These are phyloP conservation scores for Cutaneotrichosporon mucoides DNA, from an alignment of 1,284 basidiomycete species.

Conservation along the genomic window DNA sequence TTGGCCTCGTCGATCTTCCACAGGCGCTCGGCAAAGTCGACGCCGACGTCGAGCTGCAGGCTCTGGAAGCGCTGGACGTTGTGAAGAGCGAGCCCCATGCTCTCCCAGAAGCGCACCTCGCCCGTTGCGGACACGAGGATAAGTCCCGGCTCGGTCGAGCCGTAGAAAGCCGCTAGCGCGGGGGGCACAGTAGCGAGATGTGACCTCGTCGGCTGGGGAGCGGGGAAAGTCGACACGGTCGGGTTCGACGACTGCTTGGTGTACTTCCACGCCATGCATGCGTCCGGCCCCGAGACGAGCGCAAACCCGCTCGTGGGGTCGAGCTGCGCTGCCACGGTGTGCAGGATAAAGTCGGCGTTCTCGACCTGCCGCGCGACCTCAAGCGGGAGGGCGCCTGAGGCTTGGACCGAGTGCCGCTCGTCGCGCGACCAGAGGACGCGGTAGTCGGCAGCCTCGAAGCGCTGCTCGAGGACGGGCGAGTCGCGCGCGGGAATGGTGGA, in stretches of 20 bases:
- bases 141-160: constrained; percentile 48
- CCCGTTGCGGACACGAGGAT: constrained; percentile 46
- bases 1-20: constrained; percentile 36
- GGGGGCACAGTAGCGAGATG: constrained; percentile 30
- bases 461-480: not conserved
- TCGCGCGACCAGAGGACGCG: constrained; percentile 36
- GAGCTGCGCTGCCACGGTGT: constrained; percentile 39
- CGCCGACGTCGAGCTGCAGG: constrained; percentile 33
- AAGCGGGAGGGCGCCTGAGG: constrained; percentile 32
- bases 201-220: constrained; percentile 28
- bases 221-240: constrained; percentile 42
- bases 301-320: constrained; percentile 48
- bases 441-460: constrained; percentile 10
- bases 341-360: constrained; percentile 40
- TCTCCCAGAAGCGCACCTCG: constrained; percentile 49
- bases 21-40: constrained; percentile 45
- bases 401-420: constrained; percentile 28
- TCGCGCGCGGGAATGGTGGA: not conserved
- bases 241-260: constrained; percentile 42
- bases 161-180: constrained; percentile 36
- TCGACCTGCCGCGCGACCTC: constrained; percentile 34
- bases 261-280: constrained; percentile 51
- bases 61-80: constrained; percentile 35
- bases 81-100: constrained; percentile 45
- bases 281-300: constrained; percentile 36